Evolutionary conservation across 306 rosid species (phyloP).

Genomic region (Fagus sylvatica): DNA sequence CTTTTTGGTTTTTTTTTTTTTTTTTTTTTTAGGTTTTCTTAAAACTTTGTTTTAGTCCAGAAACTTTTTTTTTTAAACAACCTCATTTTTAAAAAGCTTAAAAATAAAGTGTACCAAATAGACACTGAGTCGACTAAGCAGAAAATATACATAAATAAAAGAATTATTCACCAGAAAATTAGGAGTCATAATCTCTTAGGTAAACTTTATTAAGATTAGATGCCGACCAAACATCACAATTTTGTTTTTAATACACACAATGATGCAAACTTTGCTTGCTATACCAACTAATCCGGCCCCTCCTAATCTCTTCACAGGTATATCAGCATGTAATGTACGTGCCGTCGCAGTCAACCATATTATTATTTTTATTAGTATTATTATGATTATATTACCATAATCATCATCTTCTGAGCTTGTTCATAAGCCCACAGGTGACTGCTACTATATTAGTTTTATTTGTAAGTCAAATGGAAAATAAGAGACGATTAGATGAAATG

Average conservation of each 20-base stretch:
- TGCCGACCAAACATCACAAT: constrained; percentile 51
- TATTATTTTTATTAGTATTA: constrained; percentile 17
- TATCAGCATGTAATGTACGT: constrained; percentile 18
- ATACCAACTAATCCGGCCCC: constrained; percentile 42
- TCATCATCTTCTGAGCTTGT: constrained; percentile 9
- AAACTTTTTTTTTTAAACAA: too few species aligned
- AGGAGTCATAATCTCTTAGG: background rate
- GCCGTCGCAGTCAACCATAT: constrained; percentile 28
- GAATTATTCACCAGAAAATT: background rate
- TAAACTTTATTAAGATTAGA: constrained; percentile 33
- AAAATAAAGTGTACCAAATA: too few species aligned
- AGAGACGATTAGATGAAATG: constrained; percentile 42
- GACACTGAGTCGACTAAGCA: background rate
- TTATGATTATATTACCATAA: background rate
- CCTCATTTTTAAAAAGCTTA: too few species aligned
- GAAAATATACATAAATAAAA: background rate
- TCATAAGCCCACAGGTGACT: constrained; percentile 3
- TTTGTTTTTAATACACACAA: constrained; percentile 34
- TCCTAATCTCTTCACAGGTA: constrained; percentile 15
- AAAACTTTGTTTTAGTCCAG: too few species aligned
- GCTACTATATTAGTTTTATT: constrained; percentile 6
- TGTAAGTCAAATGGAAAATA: constrained; percentile 5
- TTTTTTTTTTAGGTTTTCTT: too few species aligned
- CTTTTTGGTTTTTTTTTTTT: too few species aligned
- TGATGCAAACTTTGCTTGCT: constrained; percentile 32